phyloP scores from a whole-genome alignment of 2,329 filamentous ascomycete genomes.

The Colletotrichum acutatum region DNA sequence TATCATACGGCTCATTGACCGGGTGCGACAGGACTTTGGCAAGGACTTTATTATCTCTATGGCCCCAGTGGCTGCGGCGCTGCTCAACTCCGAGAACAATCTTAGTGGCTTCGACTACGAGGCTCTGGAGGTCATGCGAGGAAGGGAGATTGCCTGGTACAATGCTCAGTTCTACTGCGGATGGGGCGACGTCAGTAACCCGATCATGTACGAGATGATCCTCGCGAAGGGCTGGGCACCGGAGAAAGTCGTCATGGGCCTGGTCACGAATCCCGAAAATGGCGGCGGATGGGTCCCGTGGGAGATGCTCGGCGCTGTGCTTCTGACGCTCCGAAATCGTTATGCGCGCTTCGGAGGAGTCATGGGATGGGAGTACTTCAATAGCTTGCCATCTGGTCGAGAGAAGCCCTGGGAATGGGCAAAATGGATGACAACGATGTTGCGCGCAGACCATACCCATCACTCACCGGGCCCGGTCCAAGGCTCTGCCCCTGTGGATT shows the following conservation, averaged over 20 bases:
- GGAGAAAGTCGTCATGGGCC: slow-evolving; percentile 79
- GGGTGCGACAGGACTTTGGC: slow-evolving; percentile 76
- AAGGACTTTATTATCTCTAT: slow-evolving; percentile 79
- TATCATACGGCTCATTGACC: slow-evolving; percentile 74
- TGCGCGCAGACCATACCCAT: slow-evolving; percentile 43
- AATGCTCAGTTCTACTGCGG: slow-evolving; percentile 95
- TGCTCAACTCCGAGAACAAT: slow-evolving; percentile 65
- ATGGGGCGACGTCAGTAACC: slow-evolving; percentile 71
- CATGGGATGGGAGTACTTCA: slow-evolving; percentile 97
- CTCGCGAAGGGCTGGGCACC: slow-evolving; percentile 76
- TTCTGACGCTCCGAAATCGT: slow-evolving; percentile 53
- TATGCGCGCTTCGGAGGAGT: slow-evolving; percentile 84
- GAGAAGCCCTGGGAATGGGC: slow-evolving; percentile 83
- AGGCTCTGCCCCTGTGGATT: not conserved
- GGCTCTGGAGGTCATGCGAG: slow-evolving; percentile 75
- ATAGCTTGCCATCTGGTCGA: slow-evolving; percentile 74
- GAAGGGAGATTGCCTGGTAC: slow-evolving; percentile 81
- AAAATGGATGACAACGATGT: slow-evolving; percentile 66
- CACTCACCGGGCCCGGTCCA: slow-evolving; percentile 2
- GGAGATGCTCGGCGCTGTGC: slow-evolving; percentile 57
- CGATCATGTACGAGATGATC: slow-evolving; percentile 61
- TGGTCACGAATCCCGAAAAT: slow-evolving; percentile 82
- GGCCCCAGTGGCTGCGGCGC: slow-evolving; percentile 82
- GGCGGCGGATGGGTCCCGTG: slow-evolving; percentile 66
- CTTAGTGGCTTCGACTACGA: slow-evolving; percentile 87